Conservation (phyloP, 2,329 filamentous ascomycete genomes). For the Colletotrichum sp. region DNA sequence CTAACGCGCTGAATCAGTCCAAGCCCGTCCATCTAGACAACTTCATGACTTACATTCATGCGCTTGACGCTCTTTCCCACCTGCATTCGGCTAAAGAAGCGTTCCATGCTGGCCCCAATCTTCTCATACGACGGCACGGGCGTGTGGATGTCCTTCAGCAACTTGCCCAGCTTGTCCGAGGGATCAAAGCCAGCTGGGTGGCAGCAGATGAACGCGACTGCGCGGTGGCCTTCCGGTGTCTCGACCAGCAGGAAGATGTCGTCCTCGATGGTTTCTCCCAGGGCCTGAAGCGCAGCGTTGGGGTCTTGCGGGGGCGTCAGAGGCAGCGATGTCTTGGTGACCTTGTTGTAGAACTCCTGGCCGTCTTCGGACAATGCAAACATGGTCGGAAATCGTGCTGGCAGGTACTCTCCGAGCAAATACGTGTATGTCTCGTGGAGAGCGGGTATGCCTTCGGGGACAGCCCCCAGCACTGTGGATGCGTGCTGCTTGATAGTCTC, state of each 20-base stretch:
- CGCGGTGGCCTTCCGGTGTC: constrained; percentile 43
- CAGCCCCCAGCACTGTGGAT: constrained; percentile 44
- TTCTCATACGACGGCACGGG: constrained; percentile 60
- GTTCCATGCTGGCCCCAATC: constrained; percentile 60
- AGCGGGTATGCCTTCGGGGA: constrained; percentile 41
- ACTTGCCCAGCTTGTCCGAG: constrained; percentile 50
- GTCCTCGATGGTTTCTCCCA: constrained; percentile 59
- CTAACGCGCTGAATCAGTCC: constrained; percentile 29
- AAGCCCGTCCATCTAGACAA: neutral
- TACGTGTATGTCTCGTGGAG: constrained; percentile 54
- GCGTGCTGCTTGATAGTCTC: constrained; percentile 41
- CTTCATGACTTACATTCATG: constrained; percentile 46
- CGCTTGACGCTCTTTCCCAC: constrained; percentile 54
- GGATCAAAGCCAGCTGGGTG: constrained; percentile 59
- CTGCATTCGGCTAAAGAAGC: constrained; percentile 52
- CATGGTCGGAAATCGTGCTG: constrained; percentile 50
- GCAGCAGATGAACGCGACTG: constrained; percentile 55
- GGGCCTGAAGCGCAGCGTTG: constrained; percentile 37
- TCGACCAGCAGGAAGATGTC: constrained; percentile 56
- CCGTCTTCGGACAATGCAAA: constrained; percentile 41
- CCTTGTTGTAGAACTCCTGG: constrained; percentile 40
- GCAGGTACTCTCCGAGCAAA: constrained; percentile 51
- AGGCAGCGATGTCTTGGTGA: constrained; percentile 36
- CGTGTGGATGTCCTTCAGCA: constrained; percentile 52
- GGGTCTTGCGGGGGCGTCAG: constrained; percentile 30